Base-by-base conservation (phyloP, 495 filamentous ascomycete species). In the Aspergillus hancockii region DNA sequence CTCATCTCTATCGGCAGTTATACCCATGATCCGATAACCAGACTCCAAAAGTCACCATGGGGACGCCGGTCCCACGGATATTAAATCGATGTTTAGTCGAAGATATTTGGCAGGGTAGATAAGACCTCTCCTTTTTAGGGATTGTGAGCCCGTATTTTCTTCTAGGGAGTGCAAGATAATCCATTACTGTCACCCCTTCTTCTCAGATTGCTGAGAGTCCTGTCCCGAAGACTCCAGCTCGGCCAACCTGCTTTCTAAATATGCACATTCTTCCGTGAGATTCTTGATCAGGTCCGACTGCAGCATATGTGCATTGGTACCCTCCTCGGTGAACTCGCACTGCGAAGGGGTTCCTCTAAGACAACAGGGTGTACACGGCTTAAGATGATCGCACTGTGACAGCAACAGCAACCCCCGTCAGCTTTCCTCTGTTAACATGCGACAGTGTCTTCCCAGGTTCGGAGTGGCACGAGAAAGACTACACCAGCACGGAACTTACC, bases 231-330 rank as follows among this genome's bases (percentile, higher is more conserved):
- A 41, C 19, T 47, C 43, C 13, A 47, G 19, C 19, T 47, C 43
- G 19, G 43, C 43, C 19, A 47, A 47, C 21, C 19, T 8, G 21
- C 21, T 47, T 23, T 47, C 43, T 5, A 47, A 14, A 47, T 47
- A 47, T 22, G 43, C 43, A 8, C 43, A 47, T 47, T 47, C 43
- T 47, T 47, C 43, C 3, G 43, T 47, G 43, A 47, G 43, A 47
- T n/a, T 47, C 19, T 47, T 47, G 43, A 47, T 47, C 19, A 47
- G 3, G 16, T 47, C 43, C 8, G 43, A 22, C 43, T 47, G 43
- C 19, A 47, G 43, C 43, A 9, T 47, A 23, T 47, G 43, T 47
- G 43, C 43, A 47, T n/a, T 47, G 19, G 19, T 47, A 14, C 43
- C 43, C 19, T 47, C 43, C 21, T 47, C 43, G 1, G 43, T 47